phyloP scores from a whole-genome alignment of 306 rosid species.

The Coriaria nepalensis region DNA sequence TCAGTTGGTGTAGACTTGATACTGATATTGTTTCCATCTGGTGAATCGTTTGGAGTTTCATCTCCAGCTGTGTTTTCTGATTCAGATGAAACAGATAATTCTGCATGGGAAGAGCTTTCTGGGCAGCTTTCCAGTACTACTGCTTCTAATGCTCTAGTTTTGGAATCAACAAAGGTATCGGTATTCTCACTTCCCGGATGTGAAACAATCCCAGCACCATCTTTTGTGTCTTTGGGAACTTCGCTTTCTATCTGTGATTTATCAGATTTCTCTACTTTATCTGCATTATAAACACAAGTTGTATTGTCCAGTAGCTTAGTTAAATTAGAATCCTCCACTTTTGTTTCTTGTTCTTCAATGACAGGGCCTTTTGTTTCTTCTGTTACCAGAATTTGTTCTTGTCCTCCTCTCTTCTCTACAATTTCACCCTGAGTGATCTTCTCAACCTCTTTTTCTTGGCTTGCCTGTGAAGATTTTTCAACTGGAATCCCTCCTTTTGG shows the following conservation, averaged over 20 bases:
- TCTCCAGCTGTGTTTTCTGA: constrained; percentile 21
- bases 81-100: constrained; percentile 20
- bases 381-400: constrained; percentile 17
- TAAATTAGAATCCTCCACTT: constrained; percentile 14
- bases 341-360: constrained; percentile 17
- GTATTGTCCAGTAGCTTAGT: constrained; percentile 19
- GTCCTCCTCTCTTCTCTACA: constrained; percentile 24
- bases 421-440: constrained; percentile 25
- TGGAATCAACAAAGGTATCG: constrained; percentile 16
- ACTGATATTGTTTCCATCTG: constrained; percentile 11
- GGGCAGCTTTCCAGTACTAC: constrained; percentile 20
- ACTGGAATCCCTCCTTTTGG: constrained; percentile 33
- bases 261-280: constrained; percentile 22
- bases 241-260: constrained; percentile 18
- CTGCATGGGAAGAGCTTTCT: constrained; percentile 1
- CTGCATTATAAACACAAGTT: constrained; percentile 18
- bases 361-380: constrained; percentile 12
- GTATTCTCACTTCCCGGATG: constrained; percentile 24
- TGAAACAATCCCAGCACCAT: constrained; percentile 23
- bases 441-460: constrained; percentile 18
- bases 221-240: constrained; percentile 20
- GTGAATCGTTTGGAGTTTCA: constrained; percentile 25
- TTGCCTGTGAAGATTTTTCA: constrained; percentile 29
- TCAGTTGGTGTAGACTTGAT: constrained; percentile 26
- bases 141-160: constrained; percentile 21